Conservation (phyloP, 495 filamentous ascomycete genomes). For the Daldinia childiae region DNA sequence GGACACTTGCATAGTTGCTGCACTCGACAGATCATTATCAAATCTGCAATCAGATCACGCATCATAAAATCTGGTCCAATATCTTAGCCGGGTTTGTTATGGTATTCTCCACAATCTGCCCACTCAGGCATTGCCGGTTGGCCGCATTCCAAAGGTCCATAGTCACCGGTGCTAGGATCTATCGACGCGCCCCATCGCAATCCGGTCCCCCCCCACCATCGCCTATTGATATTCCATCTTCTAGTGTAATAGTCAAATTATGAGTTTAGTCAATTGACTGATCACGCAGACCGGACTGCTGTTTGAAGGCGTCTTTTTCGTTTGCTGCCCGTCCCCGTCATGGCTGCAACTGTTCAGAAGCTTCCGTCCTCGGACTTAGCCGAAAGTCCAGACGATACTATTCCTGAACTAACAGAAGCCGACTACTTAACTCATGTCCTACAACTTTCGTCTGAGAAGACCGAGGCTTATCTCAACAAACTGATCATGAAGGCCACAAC, state of each 20-base stretch:
- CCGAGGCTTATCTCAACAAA: slow-evolving; percentile 54
- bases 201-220: slow-evolving; percentile 34
- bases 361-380: slow-evolving; percentile 25
- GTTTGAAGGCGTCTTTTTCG: slow-evolving; percentile 12
- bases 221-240: slow-evolving; percentile 27
- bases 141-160: slow-evolving; percentile 39
- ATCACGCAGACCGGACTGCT: slow-evolving; percentile 24
- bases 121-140: slow-evolving; percentile 39
- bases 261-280: slow-evolving; percentile 37
- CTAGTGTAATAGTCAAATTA: slow-evolving; percentile 33
- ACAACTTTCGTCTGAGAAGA: slow-evolving; percentile 45
- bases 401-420: slow-evolving; percentile 53
- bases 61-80: slow-evolving; percentile 25
- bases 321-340: slow-evolving; percentile 20
- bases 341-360: slow-evolving; percentile 42
- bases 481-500: slow-evolving; percentile 51
- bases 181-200: slow-evolving; percentile 24
- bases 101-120: slow-evolving; percentile 43
- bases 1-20: slow-evolving; percentile 17
- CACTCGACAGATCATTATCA: slow-evolving; percentile 15
- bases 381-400: slow-evolving; percentile 20
- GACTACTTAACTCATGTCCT: slow-evolving; percentile 58
- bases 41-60: slow-evolving; percentile 30
- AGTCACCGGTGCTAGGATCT: slow-evolving; percentile 30
- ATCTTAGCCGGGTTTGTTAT: slow-evolving; percentile 32